Conservation (phyloP, 345 rosid genomes). For the Arabidopsis arenosa region DNA sequence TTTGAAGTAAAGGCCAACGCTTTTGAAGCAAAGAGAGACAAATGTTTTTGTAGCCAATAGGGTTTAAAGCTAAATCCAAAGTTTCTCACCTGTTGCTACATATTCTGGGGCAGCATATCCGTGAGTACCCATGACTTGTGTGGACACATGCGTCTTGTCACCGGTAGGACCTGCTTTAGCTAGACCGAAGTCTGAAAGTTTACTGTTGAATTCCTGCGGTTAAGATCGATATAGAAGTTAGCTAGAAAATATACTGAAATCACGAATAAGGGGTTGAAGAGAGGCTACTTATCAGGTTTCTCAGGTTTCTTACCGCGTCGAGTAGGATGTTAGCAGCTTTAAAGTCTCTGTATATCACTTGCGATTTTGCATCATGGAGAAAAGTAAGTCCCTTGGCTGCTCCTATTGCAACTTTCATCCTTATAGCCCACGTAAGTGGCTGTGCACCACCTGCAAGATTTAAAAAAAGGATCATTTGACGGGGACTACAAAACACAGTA, state of each 20-base stretch:
- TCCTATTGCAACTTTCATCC: slow-evolving; percentile 94
- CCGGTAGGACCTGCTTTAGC: slow-evolving; percentile 99
- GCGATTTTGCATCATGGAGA: slow-evolving; percentile 90
- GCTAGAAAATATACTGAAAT: slow-evolving; percentile 23
- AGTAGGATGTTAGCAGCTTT: slow-evolving; percentile 96
- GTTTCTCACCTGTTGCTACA: slow-evolving; percentile 83
- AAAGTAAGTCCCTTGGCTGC: slow-evolving; percentile 95
- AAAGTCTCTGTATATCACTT: slow-evolving; percentile 94
- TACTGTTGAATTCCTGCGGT: slow-evolving; percentile 85
- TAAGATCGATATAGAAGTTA: not conserved
- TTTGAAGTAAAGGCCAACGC: not conserved
- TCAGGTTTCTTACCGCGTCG: slow-evolving; percentile 64
- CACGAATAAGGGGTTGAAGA: not conserved
- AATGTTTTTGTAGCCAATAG: not conserved
- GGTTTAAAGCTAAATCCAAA: slow-evolving; percentile 4
- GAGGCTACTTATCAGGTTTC: slow-evolving; percentile 8
- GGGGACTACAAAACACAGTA: not conserved
- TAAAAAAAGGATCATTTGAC: not conserved
- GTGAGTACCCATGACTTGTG: slow-evolving; percentile 97
- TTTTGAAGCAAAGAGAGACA: not conserved
- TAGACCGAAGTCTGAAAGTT: slow-evolving; percentile 93
- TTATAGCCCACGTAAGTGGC: slow-evolving; percentile 89
- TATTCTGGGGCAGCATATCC: slow-evolving; percentile 99
- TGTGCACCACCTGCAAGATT: slow-evolving; percentile 72
- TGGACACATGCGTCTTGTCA: slow-evolving; percentile 93